A percentile compares a stretch with the other conserved stretches of the same genome.
These are phyloP conservation scores for Globisporangium heterothallicum DNA, from an alignment of 352 stramenopile genomes.

Conservation along the genomic window DNA sequence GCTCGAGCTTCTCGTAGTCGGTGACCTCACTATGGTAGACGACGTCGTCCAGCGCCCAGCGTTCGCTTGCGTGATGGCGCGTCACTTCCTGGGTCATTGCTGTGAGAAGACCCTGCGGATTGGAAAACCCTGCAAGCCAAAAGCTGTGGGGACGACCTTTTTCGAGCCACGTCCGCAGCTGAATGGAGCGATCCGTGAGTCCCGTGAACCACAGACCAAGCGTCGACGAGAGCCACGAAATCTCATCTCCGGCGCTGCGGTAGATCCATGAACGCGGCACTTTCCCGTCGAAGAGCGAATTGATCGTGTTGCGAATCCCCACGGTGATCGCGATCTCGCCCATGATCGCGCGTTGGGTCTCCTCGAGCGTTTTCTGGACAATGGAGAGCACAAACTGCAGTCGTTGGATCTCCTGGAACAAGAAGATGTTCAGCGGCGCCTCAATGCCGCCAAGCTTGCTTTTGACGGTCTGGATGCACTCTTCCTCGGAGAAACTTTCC, in stretches of 20 bases:
- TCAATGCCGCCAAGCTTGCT: conserved; percentile 62
- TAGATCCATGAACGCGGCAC: conserved; percentile 53
- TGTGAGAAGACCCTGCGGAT: conserved; percentile 75
- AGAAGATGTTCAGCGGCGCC: conserved; percentile 69
- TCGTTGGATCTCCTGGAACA: conserved; percentile 68
- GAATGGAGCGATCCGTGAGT: conserved; percentile 45
- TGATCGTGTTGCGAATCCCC: conserved; percentile 44
- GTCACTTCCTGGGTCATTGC: conserved; percentile 73
- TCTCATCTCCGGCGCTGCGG: conserved; percentile 42
- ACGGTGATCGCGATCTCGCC: conserved; percentile 58
- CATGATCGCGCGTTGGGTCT: conserved; percentile 49
- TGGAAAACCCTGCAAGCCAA: conserved; percentile 72
- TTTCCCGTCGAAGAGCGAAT: conserved; percentile 69
- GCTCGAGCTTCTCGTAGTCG: conserved; percentile 71
- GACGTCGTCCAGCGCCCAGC: conserved; percentile 76
- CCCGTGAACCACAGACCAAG: conserved; percentile 68
- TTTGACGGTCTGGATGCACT: conserved; percentile 34
- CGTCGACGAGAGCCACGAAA: conserved; percentile 65
- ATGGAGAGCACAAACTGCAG: conserved; percentile 52
- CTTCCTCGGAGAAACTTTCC: conserved; percentile 35
- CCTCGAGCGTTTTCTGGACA: conserved; percentile 43
- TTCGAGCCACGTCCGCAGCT: conserved; percentile 61
- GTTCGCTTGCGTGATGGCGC: conserved; percentile 58
- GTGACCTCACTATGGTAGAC: conserved; percentile 80
- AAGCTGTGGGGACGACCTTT: conserved; percentile 58